A percentile compares a stretch with the other conserved stretches of the same genome.
phyloP scores from a whole-genome alignment of 148 eudicot genomes.

The Rhododendron griersonianum region DNA sequence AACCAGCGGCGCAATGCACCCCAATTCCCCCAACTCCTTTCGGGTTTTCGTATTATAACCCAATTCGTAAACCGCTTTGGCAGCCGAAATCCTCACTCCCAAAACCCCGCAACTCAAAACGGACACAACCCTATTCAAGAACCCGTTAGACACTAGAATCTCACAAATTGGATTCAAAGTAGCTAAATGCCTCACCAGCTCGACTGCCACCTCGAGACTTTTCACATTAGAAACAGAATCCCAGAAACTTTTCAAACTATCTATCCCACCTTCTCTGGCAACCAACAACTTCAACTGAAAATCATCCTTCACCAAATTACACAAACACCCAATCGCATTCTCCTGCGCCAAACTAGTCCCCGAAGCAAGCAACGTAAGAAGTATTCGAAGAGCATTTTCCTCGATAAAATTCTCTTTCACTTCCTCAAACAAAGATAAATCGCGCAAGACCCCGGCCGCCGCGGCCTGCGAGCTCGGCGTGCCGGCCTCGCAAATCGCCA shows the following conservation, averaged over 20 bases:
- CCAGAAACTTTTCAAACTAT: constrained; percentile 60
- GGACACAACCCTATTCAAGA: constrained; percentile 31
- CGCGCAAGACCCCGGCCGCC: constrained; percentile 68
- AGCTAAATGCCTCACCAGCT: constrained; percentile 44
- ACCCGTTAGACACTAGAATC: constrained; percentile 47
- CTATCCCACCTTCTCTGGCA: constrained; percentile 68
- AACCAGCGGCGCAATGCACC: constrained; percentile 53
- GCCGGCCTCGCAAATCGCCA: constrained; percentile 70
- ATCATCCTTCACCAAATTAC: constrained; percentile 48
- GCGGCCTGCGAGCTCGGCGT: constrained; percentile 70
- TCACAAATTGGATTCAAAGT: constrained; percentile 48
- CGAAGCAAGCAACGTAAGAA: constrained; percentile 42
- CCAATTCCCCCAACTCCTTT: constrained; percentile 71
- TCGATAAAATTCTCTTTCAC: constrained; percentile 68
- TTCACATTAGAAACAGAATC: constrained; percentile 42
- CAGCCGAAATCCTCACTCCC: constrained; percentile 62
- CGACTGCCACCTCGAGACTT: constrained; percentile 56
- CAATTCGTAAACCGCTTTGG: constrained; percentile 50
- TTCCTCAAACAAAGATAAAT: constrained; percentile 56
- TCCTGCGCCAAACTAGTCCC: constrained; percentile 73
- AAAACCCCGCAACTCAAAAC: constrained; percentile 64
- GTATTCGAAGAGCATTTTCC: constrained; percentile 55
- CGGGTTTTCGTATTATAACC: constrained; percentile 50
- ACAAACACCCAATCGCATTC: constrained; percentile 71
- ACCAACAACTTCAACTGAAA: constrained; percentile 57